phyloP scores from a whole-genome alignment of 352 stramenopile genomes.

The Phytophthora pisi region DNA sequence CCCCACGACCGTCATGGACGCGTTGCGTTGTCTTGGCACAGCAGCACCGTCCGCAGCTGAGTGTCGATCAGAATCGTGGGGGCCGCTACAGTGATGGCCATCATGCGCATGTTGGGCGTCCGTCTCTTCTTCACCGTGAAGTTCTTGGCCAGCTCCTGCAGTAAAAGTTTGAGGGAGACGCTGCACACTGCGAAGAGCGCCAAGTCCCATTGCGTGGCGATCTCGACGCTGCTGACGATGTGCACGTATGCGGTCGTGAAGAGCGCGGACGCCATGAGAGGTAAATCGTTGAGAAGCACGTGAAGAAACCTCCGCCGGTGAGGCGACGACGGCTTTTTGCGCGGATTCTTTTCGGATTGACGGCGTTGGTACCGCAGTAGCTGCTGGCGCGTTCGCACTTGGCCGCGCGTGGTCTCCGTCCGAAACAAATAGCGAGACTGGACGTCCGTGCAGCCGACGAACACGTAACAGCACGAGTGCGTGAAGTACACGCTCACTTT shows the following conservation, averaged over 20 bases:
- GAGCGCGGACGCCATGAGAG: constrained; percentile 19
- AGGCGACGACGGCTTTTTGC: not conserved
- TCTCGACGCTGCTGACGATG: constrained; percentile 15
- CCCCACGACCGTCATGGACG: constrained; percentile 18
- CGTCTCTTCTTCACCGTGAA: constrained; percentile 17
- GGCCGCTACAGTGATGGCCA: constrained; percentile 23
- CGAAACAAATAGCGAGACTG: constrained; percentile 24
- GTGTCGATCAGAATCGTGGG: constrained; percentile 38
- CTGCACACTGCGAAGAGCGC: constrained; percentile 15
- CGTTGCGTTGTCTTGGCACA: constrained; percentile 17
- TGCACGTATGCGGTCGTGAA: constrained; percentile 34
- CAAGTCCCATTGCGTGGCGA: constrained; percentile 18
- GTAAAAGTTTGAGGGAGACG: constrained; percentile 17
- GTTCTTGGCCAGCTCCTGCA: constrained; percentile 27
- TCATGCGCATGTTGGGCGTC: constrained; percentile 15
- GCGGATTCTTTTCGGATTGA: not conserved
- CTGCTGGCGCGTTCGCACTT: constrained; percentile 5
- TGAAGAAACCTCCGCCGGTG: constrained; percentile 9
- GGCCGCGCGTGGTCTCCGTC: constrained; percentile 24
- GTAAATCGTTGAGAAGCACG: constrained; percentile 24
- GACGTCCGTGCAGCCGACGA: constrained; percentile 23
- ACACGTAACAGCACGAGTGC: constrained; percentile 20
- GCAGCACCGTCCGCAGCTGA: constrained; percentile 31
- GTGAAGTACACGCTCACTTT: constrained; percentile 17
- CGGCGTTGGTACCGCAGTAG: not conserved